These are phyloP conservation scores for Castanospermum australe DNA, from an alignment of 306 rosid genomes.

Conservation along the genomic window DNA sequence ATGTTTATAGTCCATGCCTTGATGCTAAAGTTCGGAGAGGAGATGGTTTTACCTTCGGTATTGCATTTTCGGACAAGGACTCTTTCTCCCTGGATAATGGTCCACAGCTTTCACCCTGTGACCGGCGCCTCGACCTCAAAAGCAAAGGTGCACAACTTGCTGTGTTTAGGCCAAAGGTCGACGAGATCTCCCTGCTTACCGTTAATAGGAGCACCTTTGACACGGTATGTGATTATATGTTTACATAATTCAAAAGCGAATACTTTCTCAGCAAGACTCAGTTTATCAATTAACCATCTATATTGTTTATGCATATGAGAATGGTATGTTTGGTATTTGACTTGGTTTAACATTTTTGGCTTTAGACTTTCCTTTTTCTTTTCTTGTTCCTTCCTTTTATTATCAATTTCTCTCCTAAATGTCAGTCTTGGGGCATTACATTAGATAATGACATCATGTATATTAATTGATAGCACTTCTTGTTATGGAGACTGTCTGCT, in stretches of 20 bases:
- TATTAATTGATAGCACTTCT: not conserved
- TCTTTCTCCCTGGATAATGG: conserved; percentile 44
- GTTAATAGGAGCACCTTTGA: conserved; percentile 35
- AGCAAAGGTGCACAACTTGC: conserved; percentile 49
- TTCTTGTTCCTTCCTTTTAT: not conserved
- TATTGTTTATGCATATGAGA: not conserved
- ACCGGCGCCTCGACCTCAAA: conserved; percentile 53
- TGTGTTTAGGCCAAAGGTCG: conserved; percentile 73
- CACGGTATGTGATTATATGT: conserved; percentile 36
- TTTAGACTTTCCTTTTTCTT: not conserved
- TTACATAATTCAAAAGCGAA: not conserved
- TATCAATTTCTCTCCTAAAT: not conserved
- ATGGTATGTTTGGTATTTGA: not conserved
- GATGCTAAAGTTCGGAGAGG: conserved; percentile 68
- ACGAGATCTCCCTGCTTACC: conserved; percentile 70
- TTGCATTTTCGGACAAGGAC: conserved; percentile 65
- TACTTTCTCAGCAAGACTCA: not conserved
- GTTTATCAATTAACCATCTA: not conserved
- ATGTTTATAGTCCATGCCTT: conserved; percentile 69
- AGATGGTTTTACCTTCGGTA: conserved; percentile 80
- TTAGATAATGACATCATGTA: not conserved
- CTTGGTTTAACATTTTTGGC: not conserved
- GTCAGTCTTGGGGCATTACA: not conserved
- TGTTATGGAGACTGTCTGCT: not conserved
- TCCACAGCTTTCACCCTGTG: conserved; percentile 89